Base-by-base conservation (phyloP, 176 grass and related monocot genomes). In the Alloteropsis semialata region DNA sequence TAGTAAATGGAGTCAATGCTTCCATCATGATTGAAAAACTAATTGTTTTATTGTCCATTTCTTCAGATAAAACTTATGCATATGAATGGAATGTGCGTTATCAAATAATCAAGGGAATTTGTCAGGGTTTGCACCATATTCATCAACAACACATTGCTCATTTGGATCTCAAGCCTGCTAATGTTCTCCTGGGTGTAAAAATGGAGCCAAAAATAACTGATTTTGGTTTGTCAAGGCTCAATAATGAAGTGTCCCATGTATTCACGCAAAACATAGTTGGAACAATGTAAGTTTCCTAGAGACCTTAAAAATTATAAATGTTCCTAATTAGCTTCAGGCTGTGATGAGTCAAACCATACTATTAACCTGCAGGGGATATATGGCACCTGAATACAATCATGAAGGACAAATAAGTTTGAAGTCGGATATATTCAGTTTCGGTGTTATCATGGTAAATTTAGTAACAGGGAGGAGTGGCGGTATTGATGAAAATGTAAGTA, bases 351-450 rank as follows among this genome's bases (percentile, higher is more conserved):
- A 5, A 41, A 41, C 4, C 39, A 41, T 41, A 5, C 9, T 2
- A 41, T 72, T 21, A 28, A n/a, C 15, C 8, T 22, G 16, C 28
- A 74, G 70, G 45, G 46, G 70, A 10, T 74, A 32, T 32, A 21
- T 74, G 8, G 44, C 69, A 32, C 69, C 69, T 2, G 69, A 72
- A 50, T 18, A 30, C 6, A 50, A 18, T 17, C 27, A 22, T 6
- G 19, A 50, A 5, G 18, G 18, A 5, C 24, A 74, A 34, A 74
- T 51, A 34, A 53, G 45, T 22, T 33, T 21, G 14, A 74, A 74
- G 45, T 4, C 70, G 10, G 70, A 74, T 18, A 74, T 74, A 51
- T 74, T 21, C 27, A 74, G 70, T 74, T 74, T 74, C 28, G 70
- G 70, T 1, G 2, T 53, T 10, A 34, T 53, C 19, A 34, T 74